Base-by-base conservation (phyloP, 208 protist species). In the Polymyxa betae region DNA sequence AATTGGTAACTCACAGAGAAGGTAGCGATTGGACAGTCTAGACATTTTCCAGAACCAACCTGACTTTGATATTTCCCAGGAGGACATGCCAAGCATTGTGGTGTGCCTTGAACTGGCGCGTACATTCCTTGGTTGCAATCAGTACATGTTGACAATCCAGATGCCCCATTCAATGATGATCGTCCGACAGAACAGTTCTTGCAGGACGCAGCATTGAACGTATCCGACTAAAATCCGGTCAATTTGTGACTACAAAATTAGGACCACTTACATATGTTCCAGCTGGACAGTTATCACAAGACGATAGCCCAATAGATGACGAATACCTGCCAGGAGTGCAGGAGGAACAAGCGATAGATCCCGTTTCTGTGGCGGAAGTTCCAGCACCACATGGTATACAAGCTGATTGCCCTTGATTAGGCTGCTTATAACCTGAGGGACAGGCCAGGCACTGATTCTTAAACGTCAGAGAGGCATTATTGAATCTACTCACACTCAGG, bases 121-220 rank as follows among this genome's bases (percentile, higher is more conserved):
- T 45, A 89, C 29, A 49, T 60, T 12, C 87, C 87, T 29, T 20
- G 87, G 10, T 89, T 41, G 87, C 87, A 89, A 46, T 40, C 32
- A 12, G 46, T 40, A 41, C 87, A 89, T 29, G 43, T 41, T 29
- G 43, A 12, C 12, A 41, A 29, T 16, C 87, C 87, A 46, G 5
- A 5, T 10, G 40, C 24, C 10, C n/a, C 46, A 12, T 60, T 60
- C 5, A 60, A 60, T 24, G 49, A 60, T 60, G 49, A 60, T 60
- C 12, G 5, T 5, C 49, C 49, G 24, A 60, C 24, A 29, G 49
- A 24, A 24, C 49, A 60, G 24, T 60, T 60, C 12, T 5, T 60
- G 49, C 49, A 60, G 12, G 49, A 29, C 12, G 49, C 5, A 5
- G 49, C 5, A 60, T 24, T 60, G 24, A 60, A 60, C 24, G 49